Base-by-base conservation (phyloP, 305 asterid genomes). In the Fraxinus floribunda region DNA sequence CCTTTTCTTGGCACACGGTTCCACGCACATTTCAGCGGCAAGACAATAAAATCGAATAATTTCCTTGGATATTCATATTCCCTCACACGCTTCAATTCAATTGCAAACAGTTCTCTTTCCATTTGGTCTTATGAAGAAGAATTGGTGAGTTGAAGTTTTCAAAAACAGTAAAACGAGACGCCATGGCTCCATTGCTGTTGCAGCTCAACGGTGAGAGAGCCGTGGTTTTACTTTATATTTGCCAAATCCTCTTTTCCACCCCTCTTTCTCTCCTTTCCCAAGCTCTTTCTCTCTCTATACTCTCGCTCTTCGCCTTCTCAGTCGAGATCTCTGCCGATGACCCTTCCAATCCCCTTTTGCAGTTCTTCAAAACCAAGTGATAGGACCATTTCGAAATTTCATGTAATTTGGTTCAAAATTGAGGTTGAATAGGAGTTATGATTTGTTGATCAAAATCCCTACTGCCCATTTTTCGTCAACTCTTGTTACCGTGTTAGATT, bases 141-240 rank as follows among this genome's bases (percentile, higher is more conserved):
- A 68, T 68, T 68, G n/a, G 75, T 68, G 72, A 64, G 72, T n/a
- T 68, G 39, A 68, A 68, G 74, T 66, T 66, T 30, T 66, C n/a
- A 34, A 10, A 9, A 68, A 29, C 75, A 13, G 39, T 36, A 10
- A 11, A 22, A 66, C 35, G 74, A 72, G 68, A 79, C 60, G 64
- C 88, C 86, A 93, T 91, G 97, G 88, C 89, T 82, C 77, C 79
- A 75, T 84, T 88, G 89, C 89, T 82, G 88, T 85, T 88, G 91
- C 86, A 52, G 87, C 87, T 92, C 77, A 95, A 91, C 92, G 98
- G 98, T 87, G 99, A 96, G 91, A 90, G 98, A 86, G 90, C 89
- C 82, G 99, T 96, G 86, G 94, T 94, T 81, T 75, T 90, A 76
- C 85, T 93, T 36, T 94, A 89, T 83, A 83, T 93, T 30, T 81